Base-by-base conservation (phyloP, 306 rosid species). In the Vigna hirtella region DNA sequence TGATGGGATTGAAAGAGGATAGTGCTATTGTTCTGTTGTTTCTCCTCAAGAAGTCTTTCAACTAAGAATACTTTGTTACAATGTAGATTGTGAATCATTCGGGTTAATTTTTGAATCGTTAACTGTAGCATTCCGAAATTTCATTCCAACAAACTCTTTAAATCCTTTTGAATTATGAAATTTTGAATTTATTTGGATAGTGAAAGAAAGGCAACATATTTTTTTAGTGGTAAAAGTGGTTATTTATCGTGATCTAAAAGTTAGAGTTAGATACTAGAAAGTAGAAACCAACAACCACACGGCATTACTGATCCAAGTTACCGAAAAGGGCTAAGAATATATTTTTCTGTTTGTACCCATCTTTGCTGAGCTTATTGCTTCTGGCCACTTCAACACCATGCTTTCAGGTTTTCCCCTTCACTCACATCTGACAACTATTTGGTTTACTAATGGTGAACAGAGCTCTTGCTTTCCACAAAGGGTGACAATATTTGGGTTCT, bases 401-500 rank as follows among this genome's bases (percentile, higher is more conserved):
- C 34, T 57, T 24, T 57, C 36, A 57, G 62, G 40, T 32, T 72
- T 52, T n/a, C 43, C 34, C 22, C 18, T 32, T 26, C 72, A 79
- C 13, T 63, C 59, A 20, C 32, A 66, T 73, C 34, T 74, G 50
- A 74, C 20, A 66, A 14, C 1, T 55, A 42, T 55, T 49, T 55
- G 65, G 49, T n/a, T 56, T 72, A 32, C n/a, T 69, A 72, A 14
- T 48, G 42, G 16, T 49, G 67, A 66, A 8, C 26, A 16, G 63
- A 48, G 47, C 58, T 11, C 66, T 75, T 20, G 53, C 56, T 42
- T 66, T 34, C 26, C 1, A 5, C 51, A 18, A 47, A 24, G 32
- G 79, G 32, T 30, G 34, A 55, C 47, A 26, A 24, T 38, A n/a
- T 66, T 65, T 64, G 13, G 26, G 65, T 62, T 74, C 75, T 28